These are phyloP conservation scores for Venturia nashicola DNA, from an alignment of 2,329 filamentous ascomycete species.

Conservation along the genomic window DNA sequence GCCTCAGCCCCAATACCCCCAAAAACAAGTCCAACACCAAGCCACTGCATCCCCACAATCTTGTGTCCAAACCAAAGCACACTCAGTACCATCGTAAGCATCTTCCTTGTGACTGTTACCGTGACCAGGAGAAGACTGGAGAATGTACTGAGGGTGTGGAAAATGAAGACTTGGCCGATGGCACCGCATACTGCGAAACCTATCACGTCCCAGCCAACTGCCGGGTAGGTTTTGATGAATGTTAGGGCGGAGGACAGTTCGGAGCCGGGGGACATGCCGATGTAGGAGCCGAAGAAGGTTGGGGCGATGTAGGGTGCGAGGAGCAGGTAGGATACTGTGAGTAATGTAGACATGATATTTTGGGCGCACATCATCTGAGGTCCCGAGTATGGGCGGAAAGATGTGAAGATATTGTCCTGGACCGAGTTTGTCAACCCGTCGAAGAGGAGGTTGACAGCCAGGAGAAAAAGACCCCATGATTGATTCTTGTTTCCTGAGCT, in stretches of 20 bases:
- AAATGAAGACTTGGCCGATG: slow-evolving; percentile 93
- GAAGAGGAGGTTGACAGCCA: slow-evolving; percentile 83
- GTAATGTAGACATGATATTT: slow-evolving; percentile 70
- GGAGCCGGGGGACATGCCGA: slow-evolving; percentile 40
- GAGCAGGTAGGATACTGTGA: slow-evolving; percentile 67
- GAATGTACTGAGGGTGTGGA: slow-evolving; percentile 88
- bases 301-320: slow-evolving; percentile 68
- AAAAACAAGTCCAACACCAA: slow-evolving; percentile 86
- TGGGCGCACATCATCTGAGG: slow-evolving; percentile 99
- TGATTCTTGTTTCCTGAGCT: slow-evolving; percentile 27
- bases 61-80: slow-evolving; percentile 90
- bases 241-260: slow-evolving; percentile 69
- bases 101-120: slow-evolving; percentile 94
- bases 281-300: slow-evolving; percentile 32
- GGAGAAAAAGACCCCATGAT: slow-evolving; percentile 67
- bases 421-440: slow-evolving; percentile 94
- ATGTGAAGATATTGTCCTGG: slow-evolving; percentile 81
- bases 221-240: slow-evolving; percentile 70
- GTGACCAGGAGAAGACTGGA: slow-evolving; percentile 86
- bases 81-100: slow-evolving; percentile 97
- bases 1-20: slow-evolving; percentile 90
- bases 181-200: slow-evolving; percentile 85
- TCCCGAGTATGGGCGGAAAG: slow-evolving; percentile 68
- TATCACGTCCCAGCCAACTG: slow-evolving; percentile 76
- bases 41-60: slow-evolving; percentile 80